Conservation (phyloP, 495 filamentous ascomycete species). For the Aspergillus wentii region DNA sequence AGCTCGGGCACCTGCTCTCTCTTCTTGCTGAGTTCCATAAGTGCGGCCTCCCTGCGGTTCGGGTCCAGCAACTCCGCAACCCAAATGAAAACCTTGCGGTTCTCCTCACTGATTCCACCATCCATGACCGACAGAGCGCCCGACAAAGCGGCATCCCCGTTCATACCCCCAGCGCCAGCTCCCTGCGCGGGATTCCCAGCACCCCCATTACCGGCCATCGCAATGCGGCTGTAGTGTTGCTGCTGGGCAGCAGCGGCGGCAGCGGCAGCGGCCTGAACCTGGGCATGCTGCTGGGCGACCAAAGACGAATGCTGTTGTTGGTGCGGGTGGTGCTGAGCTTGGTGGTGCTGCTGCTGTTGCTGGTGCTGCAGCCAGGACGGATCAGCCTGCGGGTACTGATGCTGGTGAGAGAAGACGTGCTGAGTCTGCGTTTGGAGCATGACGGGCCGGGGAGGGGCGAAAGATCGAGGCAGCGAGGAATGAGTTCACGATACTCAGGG, state of each 20-base stretch:
- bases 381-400: slow-evolving; percentile 74
- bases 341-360: slow-evolving; percentile 57
- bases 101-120: slow-evolving; percentile 75
- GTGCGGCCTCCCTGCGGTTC: slow-evolving; percentile 77
- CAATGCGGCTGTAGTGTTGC: slow-evolving; percentile 76
- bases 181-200: slow-evolving; percentile 32
- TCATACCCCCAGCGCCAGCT: slow-evolving; percentile 39
- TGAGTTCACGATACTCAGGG: slow-evolving; percentile 36
- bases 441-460: slow-evolving; percentile 28
- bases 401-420: slow-evolving; percentile 72
- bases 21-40: slow-evolving; percentile 98
- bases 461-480: slow-evolving; percentile 19
- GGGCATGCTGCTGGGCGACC: slow-evolving; percentile 52
- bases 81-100: slow-evolving; percentile 84
- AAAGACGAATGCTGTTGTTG: slow-evolving; percentile 45
- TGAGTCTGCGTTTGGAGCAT: slow-evolving; percentile 50
- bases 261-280: slow-evolving; percentile 57
- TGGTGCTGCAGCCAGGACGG: slow-evolving; percentile 72
- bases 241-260: slow-evolving; percentile 65
- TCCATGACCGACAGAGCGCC: slow-evolving; percentile 48
- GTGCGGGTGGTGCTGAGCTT: slow-evolving; percentile 48
- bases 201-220: slow-evolving; percentile 51
- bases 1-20: slow-evolving; percentile 96
- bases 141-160: slow-evolving; percentile 47
- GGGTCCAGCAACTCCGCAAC: slow-evolving; percentile 90